Base-by-base conservation (phyloP, 2,329 filamentous ascomycete genomes). In the Stachybotrys chlorohalonatus region DNA sequence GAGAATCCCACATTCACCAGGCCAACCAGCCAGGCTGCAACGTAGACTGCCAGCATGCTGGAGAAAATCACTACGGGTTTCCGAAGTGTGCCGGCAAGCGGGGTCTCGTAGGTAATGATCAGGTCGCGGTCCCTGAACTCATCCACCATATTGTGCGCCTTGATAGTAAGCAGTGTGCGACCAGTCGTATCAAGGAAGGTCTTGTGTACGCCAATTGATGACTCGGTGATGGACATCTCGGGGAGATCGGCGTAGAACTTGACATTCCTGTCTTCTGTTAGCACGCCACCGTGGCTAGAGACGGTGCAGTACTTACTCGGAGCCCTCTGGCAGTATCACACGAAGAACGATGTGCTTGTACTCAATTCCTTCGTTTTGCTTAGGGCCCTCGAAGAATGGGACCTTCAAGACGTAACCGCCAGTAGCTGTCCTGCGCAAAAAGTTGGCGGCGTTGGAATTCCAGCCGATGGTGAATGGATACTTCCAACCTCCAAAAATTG, bases 401-500 rank as follows among this genome's bases (percentile, higher is more conserved):
- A 96, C 86, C 66, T 90, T 95, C 57, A 99, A 80, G 9, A 95
- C 80, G 65, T 90, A 95, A n/a, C 83, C 81, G 56, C 90, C 84
- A 31, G 79, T 80, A 49, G 77, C 74, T 47, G 81, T 77, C 62
- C 77, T 82, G 63, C 90, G 85, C 60, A 99, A 69, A 69, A 89
- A 94, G 55, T 82, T 83, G 64, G 84, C 84, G 31, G 95, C 79
- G 61, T 95, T 84, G 53, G 89, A 86, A 74, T 97, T 95, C 94
- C 94, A 99, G 62, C 94, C 94, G 55, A 97, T 85, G 56, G 88
- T 90, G 77, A 97, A 99, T 60, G 89, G 94, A 73, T 96, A 97
- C 73, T 95, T 96, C 94, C 94, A 99, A 57, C 90, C 91, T 57
- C 94, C 94, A 65, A 96, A 99, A 30, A 99, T 71, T n/a, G 94